These are phyloP conservation scores for Glebionis coronaria DNA, from an alignment of 129 eudicot species.

Conservation along the genomic window DNA sequence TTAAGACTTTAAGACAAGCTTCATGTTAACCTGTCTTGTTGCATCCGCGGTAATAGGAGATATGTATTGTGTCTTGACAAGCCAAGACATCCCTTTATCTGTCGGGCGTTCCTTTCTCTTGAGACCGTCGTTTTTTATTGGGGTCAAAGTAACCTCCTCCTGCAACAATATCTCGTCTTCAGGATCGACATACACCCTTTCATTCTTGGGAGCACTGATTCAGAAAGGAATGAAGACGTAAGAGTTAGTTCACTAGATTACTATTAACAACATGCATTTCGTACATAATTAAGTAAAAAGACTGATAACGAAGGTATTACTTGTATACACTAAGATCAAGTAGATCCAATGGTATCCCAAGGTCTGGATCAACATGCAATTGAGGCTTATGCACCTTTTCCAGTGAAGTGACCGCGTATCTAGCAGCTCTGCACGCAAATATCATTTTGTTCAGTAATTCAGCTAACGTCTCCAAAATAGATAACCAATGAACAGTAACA, in stretches of 20 bases:
- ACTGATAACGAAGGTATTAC: slow-evolving; percentile 37
- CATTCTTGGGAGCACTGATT: slow-evolving; percentile 69
- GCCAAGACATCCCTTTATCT: slow-evolving; percentile 95
- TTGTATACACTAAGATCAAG: slow-evolving; percentile 98
- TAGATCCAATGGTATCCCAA: slow-evolving; percentile 95
- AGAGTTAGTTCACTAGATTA: neutral
- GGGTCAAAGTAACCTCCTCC: slow-evolving; percentile 74
- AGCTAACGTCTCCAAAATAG: neutral
- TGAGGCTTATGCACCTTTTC: slow-evolving; percentile 92
- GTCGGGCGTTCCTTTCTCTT: slow-evolving; percentile 86
- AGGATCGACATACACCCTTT: slow-evolving; percentile 50
- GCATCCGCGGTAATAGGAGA: slow-evolving; percentile 89
- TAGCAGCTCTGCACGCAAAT: slow-evolving; percentile 66
- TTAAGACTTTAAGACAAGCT: neutral
- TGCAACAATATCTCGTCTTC: slow-evolving; percentile 83
- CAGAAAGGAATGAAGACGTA: slow-evolving; percentile 14
- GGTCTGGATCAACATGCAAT: slow-evolving; percentile 84
- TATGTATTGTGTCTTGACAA: slow-evolving; percentile 91
- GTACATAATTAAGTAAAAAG: neutral
- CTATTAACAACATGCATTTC: neutral
- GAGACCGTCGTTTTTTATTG: slow-evolving; percentile 72
- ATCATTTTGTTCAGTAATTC: slow-evolving; percentile 4
- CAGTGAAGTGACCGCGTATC: slow-evolving; percentile 67
- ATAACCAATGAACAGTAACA: neutral
- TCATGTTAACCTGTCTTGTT: slow-evolving; percentile 61